Conservation (phyloP, 495 filamentous ascomycete genomes). For the Lepidopterella palustris region DNA sequence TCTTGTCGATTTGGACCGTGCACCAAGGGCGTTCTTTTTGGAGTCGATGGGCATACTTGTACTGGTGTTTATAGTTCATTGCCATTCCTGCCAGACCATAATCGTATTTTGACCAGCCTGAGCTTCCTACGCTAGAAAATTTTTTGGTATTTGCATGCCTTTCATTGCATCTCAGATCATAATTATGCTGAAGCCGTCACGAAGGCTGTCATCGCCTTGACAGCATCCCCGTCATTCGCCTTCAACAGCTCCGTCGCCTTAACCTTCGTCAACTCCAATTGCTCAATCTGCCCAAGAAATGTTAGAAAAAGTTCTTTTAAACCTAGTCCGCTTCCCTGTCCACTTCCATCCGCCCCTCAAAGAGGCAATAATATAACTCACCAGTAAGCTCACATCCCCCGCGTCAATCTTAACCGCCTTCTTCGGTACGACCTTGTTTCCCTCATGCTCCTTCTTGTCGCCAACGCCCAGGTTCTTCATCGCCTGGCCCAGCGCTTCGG, state of each 20-base stretch:
- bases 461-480: slow-evolving; percentile 54
- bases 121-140: too few species aligned
- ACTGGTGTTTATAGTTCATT: background rate
- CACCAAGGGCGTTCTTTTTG: background rate
- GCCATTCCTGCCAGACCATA: background rate
- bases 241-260: slow-evolving; percentile 82
- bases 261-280: slow-evolving; percentile 68
- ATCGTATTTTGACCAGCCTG: background rate
- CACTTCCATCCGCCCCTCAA: background rate
- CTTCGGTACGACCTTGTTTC: slow-evolving; percentile 40
- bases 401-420: slow-evolving; percentile 56
- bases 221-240: slow-evolving; percentile 69
- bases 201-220: slow-evolving; percentile 61
- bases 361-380: slow-evolving; percentile 35
- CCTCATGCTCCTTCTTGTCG: slow-evolving; percentile 12
- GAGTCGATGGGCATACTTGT: background rate
- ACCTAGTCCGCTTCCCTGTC: background rate
- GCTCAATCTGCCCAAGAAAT: slow-evolving; percentile 53
- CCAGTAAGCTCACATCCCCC: slow-evolving; percentile 60
- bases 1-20: background rate
- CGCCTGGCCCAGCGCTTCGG: slow-evolving; percentile 77
- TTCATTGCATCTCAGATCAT: background rate
- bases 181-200: slow-evolving; percentile 39
- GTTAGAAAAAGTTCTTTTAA: slow-evolving; percentile 10
- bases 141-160: too few species aligned